phyloP scores from a whole-genome alignment of 2,329 filamentous ascomycete species.

The Pestalotiopsis sp. region DNA sequence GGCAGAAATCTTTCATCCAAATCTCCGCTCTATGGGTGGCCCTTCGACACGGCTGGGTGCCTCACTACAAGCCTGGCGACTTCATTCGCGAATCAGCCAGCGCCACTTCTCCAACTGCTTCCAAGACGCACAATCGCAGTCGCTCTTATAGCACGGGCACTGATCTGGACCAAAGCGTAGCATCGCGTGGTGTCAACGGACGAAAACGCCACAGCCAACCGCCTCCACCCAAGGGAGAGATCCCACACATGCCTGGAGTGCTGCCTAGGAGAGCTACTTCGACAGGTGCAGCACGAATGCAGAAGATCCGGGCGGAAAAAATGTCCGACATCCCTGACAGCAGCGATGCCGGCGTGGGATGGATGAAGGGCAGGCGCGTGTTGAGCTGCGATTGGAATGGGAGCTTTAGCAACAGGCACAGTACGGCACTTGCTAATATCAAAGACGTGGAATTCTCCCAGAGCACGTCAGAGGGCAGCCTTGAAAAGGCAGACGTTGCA shows the following conservation, averaged over 20 bases:
- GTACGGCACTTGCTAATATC: not conserved
- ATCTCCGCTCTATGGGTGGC: conserved; percentile 56
- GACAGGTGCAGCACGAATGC: conserved; percentile 49
- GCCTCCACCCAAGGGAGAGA: conserved; percentile 5
- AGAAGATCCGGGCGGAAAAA: conserved; percentile 33
- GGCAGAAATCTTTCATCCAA: conserved; percentile 50
- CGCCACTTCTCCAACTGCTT: not conserved
- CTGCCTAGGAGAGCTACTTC: conserved; percentile 46
- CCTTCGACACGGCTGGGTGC: conserved; percentile 46
- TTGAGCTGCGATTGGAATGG: conserved; percentile 33
- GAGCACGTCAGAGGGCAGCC: not conserved
- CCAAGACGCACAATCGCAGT: not conserved
- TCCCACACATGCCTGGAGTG: conserved; percentile 5
- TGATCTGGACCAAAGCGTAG: conserved; percentile 17
- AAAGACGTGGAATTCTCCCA: not conserved
- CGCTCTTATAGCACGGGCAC: conserved; percentile 18
- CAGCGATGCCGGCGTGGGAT: conserved; percentile 15
- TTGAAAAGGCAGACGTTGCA: not conserved
- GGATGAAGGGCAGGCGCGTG: conserved; percentile 21
- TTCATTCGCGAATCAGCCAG: conserved; percentile 19
- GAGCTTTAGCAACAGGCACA: conserved; percentile 20
- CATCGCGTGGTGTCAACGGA: conserved; percentile 19
- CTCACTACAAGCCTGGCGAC: conserved; percentile 36
- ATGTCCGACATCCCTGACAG: conserved; percentile 13
- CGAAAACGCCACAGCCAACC: conserved; percentile 15